phyloP scores from a whole-genome alignment of 805 yeast species.

The Alloascoidea hylecoeti region DNA sequence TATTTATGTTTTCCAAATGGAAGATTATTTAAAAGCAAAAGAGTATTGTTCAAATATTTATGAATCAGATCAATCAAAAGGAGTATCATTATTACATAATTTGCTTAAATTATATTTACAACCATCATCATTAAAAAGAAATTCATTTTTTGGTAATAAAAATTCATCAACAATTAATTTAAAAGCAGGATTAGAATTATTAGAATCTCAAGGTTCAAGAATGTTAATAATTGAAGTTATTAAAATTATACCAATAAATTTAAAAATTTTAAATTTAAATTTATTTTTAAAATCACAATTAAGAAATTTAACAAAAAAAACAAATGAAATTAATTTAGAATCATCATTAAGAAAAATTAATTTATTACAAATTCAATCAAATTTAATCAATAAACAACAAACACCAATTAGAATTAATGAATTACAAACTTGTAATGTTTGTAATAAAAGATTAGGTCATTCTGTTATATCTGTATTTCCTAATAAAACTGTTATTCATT shows the following conservation, averaged over 20 bases:
- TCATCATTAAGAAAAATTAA: constrained; percentile 41
- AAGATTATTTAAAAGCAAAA: constrained; percentile 44
- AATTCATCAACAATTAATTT: constrained; percentile 15
- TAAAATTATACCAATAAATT: constrained; percentile 33
- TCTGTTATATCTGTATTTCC: constrained; percentile 37
- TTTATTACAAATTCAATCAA: constrained; percentile 29
- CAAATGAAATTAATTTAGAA: constrained; percentile 26
- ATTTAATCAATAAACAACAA: constrained; percentile 22
- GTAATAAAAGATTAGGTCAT: constrained; percentile 40
- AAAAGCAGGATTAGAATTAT: constrained; percentile 23
- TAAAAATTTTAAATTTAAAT: constrained; percentile 28
- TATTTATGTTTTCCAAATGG: constrained; percentile 40
- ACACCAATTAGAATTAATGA: constrained; percentile 24
- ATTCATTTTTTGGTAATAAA: no score
- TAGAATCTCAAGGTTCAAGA: constrained; percentile 29
- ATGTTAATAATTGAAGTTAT: constrained; percentile 32
- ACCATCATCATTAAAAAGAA: constrained; percentile 7
- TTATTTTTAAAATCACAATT: constrained; percentile 30
- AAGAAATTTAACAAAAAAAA: constrained; percentile 22
- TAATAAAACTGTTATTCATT: constrained; percentile 9
- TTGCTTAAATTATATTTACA: constrained; percentile 27
- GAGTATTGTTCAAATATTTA: constrained; percentile 41
- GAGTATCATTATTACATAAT: constrained; percentile 30
- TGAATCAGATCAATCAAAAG: constrained; percentile 20
- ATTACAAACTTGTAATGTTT: constrained; percentile 38